These are phyloP conservation scores for Mycena leptocephala DNA, from an alignment of 768 basidiomycete genomes.

Conservation along the genomic window DNA sequence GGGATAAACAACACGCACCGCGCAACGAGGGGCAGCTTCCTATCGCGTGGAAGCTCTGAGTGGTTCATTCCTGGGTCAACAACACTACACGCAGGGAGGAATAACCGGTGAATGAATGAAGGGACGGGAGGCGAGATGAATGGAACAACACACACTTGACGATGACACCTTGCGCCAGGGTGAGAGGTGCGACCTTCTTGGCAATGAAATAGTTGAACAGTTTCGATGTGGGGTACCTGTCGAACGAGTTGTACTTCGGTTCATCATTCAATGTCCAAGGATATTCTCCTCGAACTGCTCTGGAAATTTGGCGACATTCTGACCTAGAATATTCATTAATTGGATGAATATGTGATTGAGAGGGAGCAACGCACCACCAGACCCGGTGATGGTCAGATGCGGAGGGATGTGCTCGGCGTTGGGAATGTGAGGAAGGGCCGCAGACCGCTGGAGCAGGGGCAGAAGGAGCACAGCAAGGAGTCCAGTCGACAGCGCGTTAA, in stretches of 20 bases:
- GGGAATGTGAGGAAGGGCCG: not conserved
- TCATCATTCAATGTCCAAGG: constrained; percentile 1
- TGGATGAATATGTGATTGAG: no score
- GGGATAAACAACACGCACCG: not conserved
- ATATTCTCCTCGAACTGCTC: not conserved
- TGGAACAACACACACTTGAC: not conserved
- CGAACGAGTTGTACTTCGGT: not conserved
- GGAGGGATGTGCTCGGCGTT: not conserved
- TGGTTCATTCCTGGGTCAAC: constrained; percentile 9
- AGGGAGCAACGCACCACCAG: no score
- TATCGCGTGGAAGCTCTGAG: not conserved
- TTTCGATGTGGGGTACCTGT: constrained; percentile 14
- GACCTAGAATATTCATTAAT: not conserved
- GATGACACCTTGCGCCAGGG: not conserved
- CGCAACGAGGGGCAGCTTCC: not conserved
- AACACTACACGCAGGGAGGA: no score
- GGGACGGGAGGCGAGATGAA: not conserved
- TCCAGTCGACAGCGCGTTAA: constrained; percentile 16
- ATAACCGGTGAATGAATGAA: no score
- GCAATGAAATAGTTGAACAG: constrained; percentile 11
- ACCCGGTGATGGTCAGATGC: not conserved
- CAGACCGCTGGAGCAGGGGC: not conserved
- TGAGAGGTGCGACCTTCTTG: not conserved
- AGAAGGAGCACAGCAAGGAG: constrained; percentile 14
- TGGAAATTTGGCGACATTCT: not conserved